Conservation (phyloP, 2,329 filamentous ascomycete genomes). For the Hirsutella thompsonii region DNA sequence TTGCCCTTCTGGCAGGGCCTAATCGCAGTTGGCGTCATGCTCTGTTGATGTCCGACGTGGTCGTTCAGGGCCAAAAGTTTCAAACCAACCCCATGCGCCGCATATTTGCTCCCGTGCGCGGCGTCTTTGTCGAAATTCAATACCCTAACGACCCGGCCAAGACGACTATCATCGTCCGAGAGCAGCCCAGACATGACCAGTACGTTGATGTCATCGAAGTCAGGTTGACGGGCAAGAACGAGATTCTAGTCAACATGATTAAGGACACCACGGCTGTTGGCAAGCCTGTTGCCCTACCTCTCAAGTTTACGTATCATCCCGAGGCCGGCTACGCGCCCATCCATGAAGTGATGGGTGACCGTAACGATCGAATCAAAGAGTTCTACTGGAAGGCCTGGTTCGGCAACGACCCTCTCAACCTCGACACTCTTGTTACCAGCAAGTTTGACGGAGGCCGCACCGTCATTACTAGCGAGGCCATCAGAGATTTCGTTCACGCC, state of each 20-base stretch:
- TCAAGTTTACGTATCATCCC: slow-evolving; percentile 87
- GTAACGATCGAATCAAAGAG: slow-evolving; percentile 97
- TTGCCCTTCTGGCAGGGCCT: slow-evolving; percentile 74
- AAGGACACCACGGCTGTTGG: slow-evolving; percentile 84
- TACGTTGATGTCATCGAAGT: slow-evolving; percentile 82
- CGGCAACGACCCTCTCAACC: slow-evolving; percentile 69
- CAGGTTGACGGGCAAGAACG: slow-evolving; percentile 58
- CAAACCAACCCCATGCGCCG: slow-evolving; percentile 92
- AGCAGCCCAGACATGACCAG: slow-evolving; percentile 76
- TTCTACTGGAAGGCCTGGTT: slow-evolving; percentile 99
- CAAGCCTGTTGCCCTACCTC: slow-evolving; percentile 67
- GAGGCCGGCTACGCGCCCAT: slow-evolving; percentile 97
- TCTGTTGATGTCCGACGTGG: slow-evolving; percentile 83
- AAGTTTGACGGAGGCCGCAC: slow-evolving; percentile 83
- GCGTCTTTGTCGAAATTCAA: slow-evolving; percentile 78
- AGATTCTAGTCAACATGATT: slow-evolving; percentile 81
- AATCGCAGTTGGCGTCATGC: slow-evolving; percentile 89
- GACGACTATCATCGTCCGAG: slow-evolving; percentile 76
- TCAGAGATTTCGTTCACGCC: slow-evolving; percentile 98
- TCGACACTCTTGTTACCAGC: slow-evolving; percentile 73
- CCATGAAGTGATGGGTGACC: slow-evolving; percentile 85
- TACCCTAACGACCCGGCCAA: slow-evolving; percentile 71
- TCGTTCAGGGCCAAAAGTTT: slow-evolving; percentile 92
- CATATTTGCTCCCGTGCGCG: slow-evolving; percentile 75
- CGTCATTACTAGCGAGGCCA: slow-evolving; percentile 79